These are phyloP conservation scores for Salinomyces thailandicus DNA, from an alignment of 2,329 filamentous ascomycete genomes.

Conservation along the genomic window DNA sequence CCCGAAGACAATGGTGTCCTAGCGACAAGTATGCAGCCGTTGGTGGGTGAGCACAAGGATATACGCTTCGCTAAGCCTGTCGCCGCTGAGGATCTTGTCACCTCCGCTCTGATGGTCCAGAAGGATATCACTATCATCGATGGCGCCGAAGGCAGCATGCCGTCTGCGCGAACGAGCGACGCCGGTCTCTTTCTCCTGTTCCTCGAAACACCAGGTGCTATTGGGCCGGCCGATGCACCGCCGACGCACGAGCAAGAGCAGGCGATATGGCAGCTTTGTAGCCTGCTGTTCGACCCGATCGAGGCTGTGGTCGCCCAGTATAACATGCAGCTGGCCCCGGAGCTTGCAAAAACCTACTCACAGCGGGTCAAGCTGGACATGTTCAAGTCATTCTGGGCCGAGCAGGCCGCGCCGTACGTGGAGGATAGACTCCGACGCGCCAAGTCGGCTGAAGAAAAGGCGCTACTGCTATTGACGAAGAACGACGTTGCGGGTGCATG, in stretches of 20 bases:
- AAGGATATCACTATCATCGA: conserved; percentile 34
- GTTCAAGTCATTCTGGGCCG: conserved; percentile 57
- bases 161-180: conserved; percentile 44
- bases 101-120: conserved; percentile 11
- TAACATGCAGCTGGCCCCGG: conserved; percentile 31
- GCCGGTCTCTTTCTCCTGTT: not conserved
- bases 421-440: conserved; percentile 46
- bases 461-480: conserved; percentile 66
- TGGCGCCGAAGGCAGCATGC: conserved; percentile 37
- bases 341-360: conserved; percentile 33
- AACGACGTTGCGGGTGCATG: conserved; percentile 77
- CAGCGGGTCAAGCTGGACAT: conserved; percentile 43
- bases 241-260: conserved; percentile 48
- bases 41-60: conserved; percentile 55
- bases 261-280: conserved; percentile 73
- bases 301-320: conserved; percentile 15
- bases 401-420: conserved; percentile 30
- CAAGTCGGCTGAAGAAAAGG: conserved; percentile 65
- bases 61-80: conserved; percentile 53
- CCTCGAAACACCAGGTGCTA: not conserved
- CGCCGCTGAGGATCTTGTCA: conserved; percentile 34
- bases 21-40: conserved; percentile 43
- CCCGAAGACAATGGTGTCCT: conserved; percentile 39
- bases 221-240: not conserved
- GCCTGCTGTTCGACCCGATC: conserved; percentile 73